Conservation (phyloP, 345 rosid species). For the Bruguiera sexangula region DNA sequence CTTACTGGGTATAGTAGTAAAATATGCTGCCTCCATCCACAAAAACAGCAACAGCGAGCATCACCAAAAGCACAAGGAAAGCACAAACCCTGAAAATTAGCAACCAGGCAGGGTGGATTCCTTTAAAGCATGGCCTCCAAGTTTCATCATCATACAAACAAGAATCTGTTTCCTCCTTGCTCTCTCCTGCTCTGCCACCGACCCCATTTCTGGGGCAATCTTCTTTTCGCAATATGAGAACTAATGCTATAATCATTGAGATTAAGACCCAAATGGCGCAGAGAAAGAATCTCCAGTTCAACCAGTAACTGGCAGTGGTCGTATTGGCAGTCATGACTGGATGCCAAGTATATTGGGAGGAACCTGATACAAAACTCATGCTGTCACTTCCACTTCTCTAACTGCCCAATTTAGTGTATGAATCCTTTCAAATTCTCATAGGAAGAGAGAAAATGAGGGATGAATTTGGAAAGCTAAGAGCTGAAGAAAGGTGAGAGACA, state of each 20-base stretch:
- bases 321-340: slow-evolving; percentile 62
- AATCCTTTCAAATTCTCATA: slow-evolving; percentile 1
- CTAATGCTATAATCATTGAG: slow-evolving; percentile 32
- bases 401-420: slow-evolving; percentile 1
- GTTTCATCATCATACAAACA: slow-evolving; percentile 60
- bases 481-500: neutral
- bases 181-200: slow-evolving; percentile 24
- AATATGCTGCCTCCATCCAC: slow-evolving; percentile 74
- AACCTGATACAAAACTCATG: slow-evolving; percentile 46
- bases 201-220: slow-evolving; percentile 16
- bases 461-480: neutral
- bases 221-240: slow-evolving; percentile 68
- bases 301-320: slow-evolving; percentile 66
- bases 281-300: slow-evolving; percentile 84
- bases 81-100: slow-evolving; percentile 67
- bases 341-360: slow-evolving; percentile 51
- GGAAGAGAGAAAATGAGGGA: slow-evolving; percentile 1
- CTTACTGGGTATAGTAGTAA: slow-evolving; percentile 96
- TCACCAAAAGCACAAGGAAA: slow-evolving; percentile 54
- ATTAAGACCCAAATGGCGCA: slow-evolving; percentile 58
- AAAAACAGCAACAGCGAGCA: slow-evolving; percentile 44
- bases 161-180: slow-evolving; percentile 44
- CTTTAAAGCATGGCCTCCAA: slow-evolving; percentile 79
- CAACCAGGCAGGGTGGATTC: slow-evolving; percentile 93
- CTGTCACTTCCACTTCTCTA: slow-evolving; percentile 15